Base-by-base conservation (phyloP, 2,329 filamentous ascomycete species). In the Ophiosphaerella herpotricha region DNA sequence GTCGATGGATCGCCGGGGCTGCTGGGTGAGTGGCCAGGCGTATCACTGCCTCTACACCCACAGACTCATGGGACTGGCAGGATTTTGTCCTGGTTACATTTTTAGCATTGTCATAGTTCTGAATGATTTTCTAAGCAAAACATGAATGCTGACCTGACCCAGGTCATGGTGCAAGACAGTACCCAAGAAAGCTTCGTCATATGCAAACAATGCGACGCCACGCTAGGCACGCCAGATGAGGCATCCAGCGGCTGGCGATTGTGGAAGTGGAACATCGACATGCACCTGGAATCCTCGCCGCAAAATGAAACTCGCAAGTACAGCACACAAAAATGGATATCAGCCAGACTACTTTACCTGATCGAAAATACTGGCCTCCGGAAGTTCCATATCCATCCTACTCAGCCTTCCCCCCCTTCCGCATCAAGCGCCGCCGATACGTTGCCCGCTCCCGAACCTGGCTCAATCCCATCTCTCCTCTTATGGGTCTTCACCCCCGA, bases 401-500 rank as follows among this genome's bases (percentile, higher is more conserved):
- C 29, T 21, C 36, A 41, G 4, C 14, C 39, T 11, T 38, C 46
- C 4, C 7, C 39, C 9, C 12, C 39, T 13, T 13, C 29, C 32
- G 12, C 40, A 8, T 12, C 45, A 42, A 34, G 2, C n/a, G 37
- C 47, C 13, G 37, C 40, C 18, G 14, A 46, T 16, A 8, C 46
- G 1, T 24, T 47, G 7, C 12, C 49, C 1, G 31, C 39, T 16
- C 29, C 50, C 34, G 38, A 39, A 5, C 7, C 42, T 26, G 12
- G 43, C 26, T 40, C 60, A 13, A 50, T 57, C 5, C 54, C 60
- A 6, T 65, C 67, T 2, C 49, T 69, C 2, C 63, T 82, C 68
- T 56, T 85, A 24, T 86, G 83, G 84, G 74, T 83, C 46, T 86
- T 86, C 68, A 83, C 84, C 7, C 81, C 82, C 0, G 79, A 84